Conservation (phyloP, 768 basidiomycete species). For the Dioszegia crocea region DNA sequence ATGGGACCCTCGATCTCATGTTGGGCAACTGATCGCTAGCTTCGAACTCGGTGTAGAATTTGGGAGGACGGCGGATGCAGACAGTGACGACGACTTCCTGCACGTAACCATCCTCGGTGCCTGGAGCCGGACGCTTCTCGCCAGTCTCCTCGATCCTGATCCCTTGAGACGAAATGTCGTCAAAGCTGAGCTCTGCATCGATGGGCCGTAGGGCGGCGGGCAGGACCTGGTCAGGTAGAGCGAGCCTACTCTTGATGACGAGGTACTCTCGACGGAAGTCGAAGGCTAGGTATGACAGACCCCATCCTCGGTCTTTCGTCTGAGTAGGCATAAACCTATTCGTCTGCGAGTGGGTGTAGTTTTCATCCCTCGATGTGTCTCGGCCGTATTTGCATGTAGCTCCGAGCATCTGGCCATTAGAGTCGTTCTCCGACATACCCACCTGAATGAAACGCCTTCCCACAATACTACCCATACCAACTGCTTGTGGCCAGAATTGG, state of each 20-base stretch:
- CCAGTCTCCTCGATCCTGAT: conserved; percentile 16
- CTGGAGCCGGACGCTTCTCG: not conserved
- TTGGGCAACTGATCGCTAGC: conserved; percentile 11
- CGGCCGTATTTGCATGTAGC: conserved; percentile 14
- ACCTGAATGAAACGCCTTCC: conserved; percentile 31
- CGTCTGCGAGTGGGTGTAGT: not conserved
- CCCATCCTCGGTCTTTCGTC: not conserved
- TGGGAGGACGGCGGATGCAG: conserved; percentile 36
- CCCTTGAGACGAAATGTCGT: conserved; percentile 40
- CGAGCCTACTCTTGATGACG: conserved; percentile 24
- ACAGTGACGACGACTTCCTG: conserved; percentile 37
- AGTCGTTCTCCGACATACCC: not conserved
- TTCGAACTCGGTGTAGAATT: conserved; percentile 35
- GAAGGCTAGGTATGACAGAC: conserved; percentile 35
- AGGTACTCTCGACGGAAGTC: conserved; percentile 31
- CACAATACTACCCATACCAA: conserved; percentile 35
- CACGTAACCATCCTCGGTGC: not conserved
- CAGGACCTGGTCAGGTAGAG: conserved; percentile 9
- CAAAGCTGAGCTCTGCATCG: conserved; percentile 40
- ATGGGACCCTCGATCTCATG: conserved; percentile 1
- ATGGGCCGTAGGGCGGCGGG: conserved; percentile 34
- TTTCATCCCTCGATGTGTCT: conserved; percentile 6
- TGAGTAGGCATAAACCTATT: not conserved
- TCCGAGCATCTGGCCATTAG: conserved; percentile 19
- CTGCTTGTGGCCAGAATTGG: conserved; percentile 32